Evolutionary conservation across 1,284 basidiomycete genomes (phyloP).

Genomic region (Cryptococcus sp.): DNA sequence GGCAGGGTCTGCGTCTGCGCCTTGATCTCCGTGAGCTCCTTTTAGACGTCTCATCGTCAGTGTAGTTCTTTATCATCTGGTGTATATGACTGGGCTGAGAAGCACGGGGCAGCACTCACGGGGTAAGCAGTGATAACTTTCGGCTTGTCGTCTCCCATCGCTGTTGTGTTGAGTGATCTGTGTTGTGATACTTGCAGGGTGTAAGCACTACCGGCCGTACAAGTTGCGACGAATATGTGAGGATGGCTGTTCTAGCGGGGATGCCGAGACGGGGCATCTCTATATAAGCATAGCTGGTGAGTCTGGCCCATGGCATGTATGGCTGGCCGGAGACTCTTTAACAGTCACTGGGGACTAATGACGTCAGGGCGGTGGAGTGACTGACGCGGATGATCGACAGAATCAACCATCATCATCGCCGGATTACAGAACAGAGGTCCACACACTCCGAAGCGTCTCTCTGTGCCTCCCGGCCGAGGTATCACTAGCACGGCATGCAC

Average conservation of each 20-base stretch:
- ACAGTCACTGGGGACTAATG: background rate
- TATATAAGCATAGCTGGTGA: background rate
- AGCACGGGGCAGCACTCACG: constrained; percentile 12
- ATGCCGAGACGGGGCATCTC: background rate
- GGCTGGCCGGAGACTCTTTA: background rate
- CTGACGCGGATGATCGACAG: too few species aligned
- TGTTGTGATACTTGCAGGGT: background rate
- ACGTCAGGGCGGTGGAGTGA: constrained; percentile 3
- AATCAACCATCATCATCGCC: too few species aligned
- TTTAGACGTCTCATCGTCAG: background rate
- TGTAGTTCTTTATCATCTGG: too few species aligned
- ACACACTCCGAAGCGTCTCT: too few species aligned
- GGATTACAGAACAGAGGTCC: too few species aligned
- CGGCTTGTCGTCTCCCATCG: constrained; percentile 28
- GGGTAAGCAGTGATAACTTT: constrained; percentile 40
- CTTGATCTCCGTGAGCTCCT: constrained; percentile 27
- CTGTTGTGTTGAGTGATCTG: constrained; percentile 17
- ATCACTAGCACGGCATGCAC: background rate
- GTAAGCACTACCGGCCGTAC: background rate
- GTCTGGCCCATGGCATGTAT: too few species aligned
- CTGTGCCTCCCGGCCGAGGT: too few species aligned
- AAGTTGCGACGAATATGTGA: background rate
- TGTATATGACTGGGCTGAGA: background rate
- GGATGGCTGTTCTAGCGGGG: constrained; percentile 5
- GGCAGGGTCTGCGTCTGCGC: constrained; percentile 54